A percentile compares a stretch with the other conserved stretches of the same genome.
Evolutionary conservation across 345 rosid species (phyloP).

Genomic region (Trapa bicornis): DNA sequence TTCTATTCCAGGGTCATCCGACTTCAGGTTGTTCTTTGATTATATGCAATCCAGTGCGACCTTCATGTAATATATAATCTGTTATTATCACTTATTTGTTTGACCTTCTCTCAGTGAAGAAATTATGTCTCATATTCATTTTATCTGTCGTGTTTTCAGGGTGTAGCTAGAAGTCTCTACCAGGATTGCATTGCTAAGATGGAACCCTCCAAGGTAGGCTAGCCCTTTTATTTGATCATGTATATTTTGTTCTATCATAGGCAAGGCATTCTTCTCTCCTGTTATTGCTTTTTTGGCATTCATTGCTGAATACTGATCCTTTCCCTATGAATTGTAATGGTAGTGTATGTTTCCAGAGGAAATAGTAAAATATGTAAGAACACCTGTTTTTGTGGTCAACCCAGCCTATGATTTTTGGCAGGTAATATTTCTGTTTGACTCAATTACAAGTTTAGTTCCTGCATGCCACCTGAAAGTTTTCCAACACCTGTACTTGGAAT

Average conservation of each 20-base stretch:
- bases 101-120: neutral
- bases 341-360: slow-evolving; percentile 19
- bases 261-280: neutral
- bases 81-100: too few species aligned
- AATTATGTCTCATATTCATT: neutral
- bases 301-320: neutral
- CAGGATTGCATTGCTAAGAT: slow-evolving; percentile 26
- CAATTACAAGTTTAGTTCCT: neutral
- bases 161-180: slow-evolving; percentile 12
- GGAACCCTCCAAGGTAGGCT: slow-evolving; percentile 35
- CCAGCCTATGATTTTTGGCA: slow-evolving; percentile 95
- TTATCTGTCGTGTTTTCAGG: slow-evolving; percentile 8
- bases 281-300: neutral
- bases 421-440: slow-evolving; percentile 24
- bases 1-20: slow-evolving; percentile 40
- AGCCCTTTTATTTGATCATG: slow-evolving; percentile 1
- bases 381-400: slow-evolving; percentile 62
- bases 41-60: neutral
- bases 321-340: neutral
- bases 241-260: neutral
- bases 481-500: neutral
- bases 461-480: neutral
- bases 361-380: slow-evolving; percentile 40
- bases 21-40: slow-evolving; percentile 45
- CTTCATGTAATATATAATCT: neutral